Evolutionary conservation across 768 basidiomycete species (phyloP), one percentile per base, ranked within the genome.

Genomic region (Porphyrellus cyaneotinctus): DNA sequence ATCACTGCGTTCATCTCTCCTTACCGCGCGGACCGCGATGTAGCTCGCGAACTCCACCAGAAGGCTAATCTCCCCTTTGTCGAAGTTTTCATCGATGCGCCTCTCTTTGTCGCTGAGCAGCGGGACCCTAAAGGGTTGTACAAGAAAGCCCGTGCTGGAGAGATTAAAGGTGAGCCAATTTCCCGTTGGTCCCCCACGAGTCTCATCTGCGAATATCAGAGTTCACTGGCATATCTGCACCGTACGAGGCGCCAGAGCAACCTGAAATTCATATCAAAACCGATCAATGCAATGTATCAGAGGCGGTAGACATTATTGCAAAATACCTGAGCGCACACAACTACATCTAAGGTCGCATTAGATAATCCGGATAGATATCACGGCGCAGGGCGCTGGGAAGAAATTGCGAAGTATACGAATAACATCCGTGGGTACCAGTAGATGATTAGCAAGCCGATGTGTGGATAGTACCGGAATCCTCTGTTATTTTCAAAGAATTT

Each of bases 1-100:
- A 78, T 97, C 66, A 95, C 97, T 17, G 95, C 97, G 13, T 99
- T 99, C 75, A 99, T 99, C 71, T 98, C 97, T 1, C 97, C 97
- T n/a, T 97, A 98, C 72, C 78, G 82, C 44, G 80, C 83, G 14
- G 95, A 99, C 75, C 84, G 97, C 31, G 78, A 81, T 13, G 68
- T 86, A 43, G 97, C 91, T 20, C 84, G 97, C 39, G 75, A 84
- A 53, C 77, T 98, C 26, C 95, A 99, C 70, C 78, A 82, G 43
- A 76, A 82, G 45, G 77, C 82, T 2, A 76, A 78, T 17, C 71
- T 98, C 38, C 82, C 85, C 35, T 98, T 99, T 71, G 67, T 99
- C 54, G 97, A 99, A 73, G 93, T 98, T 35, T 99, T 85, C 64
- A 78, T 98, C 43, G 95, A 98, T 71, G 95, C 93, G 0, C 92